These are phyloP conservation scores for Simplicillium sp. DNA, from an alignment of 2,329 filamentous ascomycete genomes.

Conservation along the genomic window DNA sequence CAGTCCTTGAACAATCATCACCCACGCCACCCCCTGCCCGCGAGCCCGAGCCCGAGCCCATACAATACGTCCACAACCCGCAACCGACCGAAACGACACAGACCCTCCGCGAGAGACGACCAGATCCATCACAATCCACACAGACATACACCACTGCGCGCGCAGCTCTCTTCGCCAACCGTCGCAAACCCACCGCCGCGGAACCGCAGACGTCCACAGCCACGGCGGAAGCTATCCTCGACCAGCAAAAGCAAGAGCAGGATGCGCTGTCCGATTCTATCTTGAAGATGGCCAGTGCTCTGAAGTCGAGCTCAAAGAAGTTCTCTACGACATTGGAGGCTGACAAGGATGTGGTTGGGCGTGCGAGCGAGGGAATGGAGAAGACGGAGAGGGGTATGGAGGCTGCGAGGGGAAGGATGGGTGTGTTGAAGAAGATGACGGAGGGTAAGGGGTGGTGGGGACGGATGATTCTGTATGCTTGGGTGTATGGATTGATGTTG, in stretches of 20 bases:
- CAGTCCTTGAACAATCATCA: slow-evolving; percentile 19
- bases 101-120: slow-evolving; percentile 22
- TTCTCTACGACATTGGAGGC: slow-evolving; percentile 64
- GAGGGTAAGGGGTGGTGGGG: slow-evolving; percentile 87
- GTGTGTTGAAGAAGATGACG: slow-evolving; percentile 65
- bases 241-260: slow-evolving; percentile 72
- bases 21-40: slow-evolving; percentile 17
- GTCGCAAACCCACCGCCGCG: slow-evolving; percentile 19
- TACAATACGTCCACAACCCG: slow-evolving; percentile 3
- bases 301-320: slow-evolving; percentile 65
- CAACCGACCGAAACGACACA: slow-evolving; percentile 23
- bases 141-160: slow-evolving; percentile 26
- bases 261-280: slow-evolving; percentile 74
- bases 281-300: slow-evolving; percentile 65
- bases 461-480: slow-evolving; percentile 71
- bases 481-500: slow-evolving; percentile 78
- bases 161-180: slow-evolving; percentile 33
- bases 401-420: slow-evolving; percentile 67
- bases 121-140: slow-evolving; percentile 10
- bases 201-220: slow-evolving; percentile 32
- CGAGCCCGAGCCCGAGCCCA: slow-evolving; percentile 7
- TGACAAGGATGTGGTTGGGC: slow-evolving; percentile 61
- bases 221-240: slow-evolving; percentile 61
- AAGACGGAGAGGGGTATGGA: slow-evolving; percentile 69
- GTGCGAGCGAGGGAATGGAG: slow-evolving; percentile 67